Base-by-base conservation (phyloP, 1,284 basidiomycete genomes). In the Tylopilus orsonianus region DNA sequence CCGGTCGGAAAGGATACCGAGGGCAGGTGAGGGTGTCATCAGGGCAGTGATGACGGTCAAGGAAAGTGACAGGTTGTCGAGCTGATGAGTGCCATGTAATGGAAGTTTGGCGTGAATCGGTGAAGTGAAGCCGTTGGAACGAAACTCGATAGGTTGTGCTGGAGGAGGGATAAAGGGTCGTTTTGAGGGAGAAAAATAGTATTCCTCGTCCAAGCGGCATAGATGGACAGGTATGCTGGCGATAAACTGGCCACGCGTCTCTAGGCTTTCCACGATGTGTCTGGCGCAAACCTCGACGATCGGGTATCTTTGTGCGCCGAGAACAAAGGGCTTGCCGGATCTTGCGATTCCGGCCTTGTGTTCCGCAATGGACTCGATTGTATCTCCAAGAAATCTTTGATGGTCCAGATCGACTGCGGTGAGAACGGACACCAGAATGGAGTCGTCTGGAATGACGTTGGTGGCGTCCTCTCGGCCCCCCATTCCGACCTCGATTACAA, bases 391-490 rank as follows among this genome's bases (percentile, higher is more conserved):
- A 61, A 97, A 91, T 6, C 81, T 80, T 56, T 96, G 92, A 68
- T 99, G 96, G 68, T 99, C 97, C 33, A 97, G 72, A 62, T 93
- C 94, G 29, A 99, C 90, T 2, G 86, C 74, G 0, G 93, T 91
- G 27, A 99, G 75, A 14, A 85, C 85, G 27, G 90, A 93, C 2
- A 87, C 83, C 18, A 95, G 70, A 44, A 93, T 79, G 48, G 77
- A 75, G 3, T 80, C 73, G 39, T 85, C 78, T 0, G 85, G 77
- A 13, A 97, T 81, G 43, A 91, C 80, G 64, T 99, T 99, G 2
- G 97, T 99, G 16, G 96, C 95, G 65, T 99, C 97, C 45, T 89
- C 71, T 3, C 82, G 75, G 0, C 97, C 97, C 0, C 96, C 97
- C 83, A 99, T 86, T 0, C 96, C 97, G 8, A 95, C 96, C 71